Percentiles rank a stretch among this genome's conserved stretches.
Conservation (phyloP, 495 filamentous ascomycete species). For the Trichoderma parareesei region DNA sequence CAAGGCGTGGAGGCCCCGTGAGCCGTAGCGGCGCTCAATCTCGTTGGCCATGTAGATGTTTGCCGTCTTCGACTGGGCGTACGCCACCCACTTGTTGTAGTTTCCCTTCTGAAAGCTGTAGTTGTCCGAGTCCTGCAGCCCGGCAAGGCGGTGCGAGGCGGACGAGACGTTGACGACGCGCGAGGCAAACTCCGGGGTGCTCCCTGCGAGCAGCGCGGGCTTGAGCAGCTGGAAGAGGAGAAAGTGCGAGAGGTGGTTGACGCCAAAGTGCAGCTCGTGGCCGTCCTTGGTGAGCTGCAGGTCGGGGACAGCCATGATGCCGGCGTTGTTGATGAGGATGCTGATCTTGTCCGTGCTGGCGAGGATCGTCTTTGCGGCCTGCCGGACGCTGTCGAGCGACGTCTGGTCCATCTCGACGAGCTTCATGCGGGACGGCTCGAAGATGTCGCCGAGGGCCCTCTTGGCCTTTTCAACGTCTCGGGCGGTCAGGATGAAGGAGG, state of each 20-base stretch:
- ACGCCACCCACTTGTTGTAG: conserved; percentile 38
- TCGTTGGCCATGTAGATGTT: conserved; percentile 50
- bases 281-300: conserved; percentile 35
- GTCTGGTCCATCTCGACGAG: conserved; percentile 41
- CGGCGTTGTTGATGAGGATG: conserved; percentile 63
- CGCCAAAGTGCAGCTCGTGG: conserved; percentile 50
- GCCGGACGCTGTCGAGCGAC: conserved; percentile 40
- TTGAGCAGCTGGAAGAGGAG: conserved; percentile 49
- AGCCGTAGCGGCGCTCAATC: conserved; percentile 34
- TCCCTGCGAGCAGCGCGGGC: conserved; percentile 31
- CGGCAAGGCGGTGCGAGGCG: conserved; percentile 32
- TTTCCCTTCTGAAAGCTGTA: conserved; percentile 35
- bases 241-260: conserved; percentile 53
- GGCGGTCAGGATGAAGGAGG: conserved; percentile 34
- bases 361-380: conserved; percentile 40
- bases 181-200: conserved; percentile 13
- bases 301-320: conserved; percentile 48
- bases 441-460: conserved; percentile 26
- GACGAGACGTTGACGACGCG: conserved; percentile 33
- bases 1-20: conserved; percentile 24
- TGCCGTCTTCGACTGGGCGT: conserved; percentile 51
- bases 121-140: conserved; percentile 40
- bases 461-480: conserved; percentile 35
- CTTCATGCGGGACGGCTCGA: conserved; percentile 21
- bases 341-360: conserved; percentile 43